Conservation (phyloP, 129 eudicot genomes). For the Oenanthe sinensis region DNA sequence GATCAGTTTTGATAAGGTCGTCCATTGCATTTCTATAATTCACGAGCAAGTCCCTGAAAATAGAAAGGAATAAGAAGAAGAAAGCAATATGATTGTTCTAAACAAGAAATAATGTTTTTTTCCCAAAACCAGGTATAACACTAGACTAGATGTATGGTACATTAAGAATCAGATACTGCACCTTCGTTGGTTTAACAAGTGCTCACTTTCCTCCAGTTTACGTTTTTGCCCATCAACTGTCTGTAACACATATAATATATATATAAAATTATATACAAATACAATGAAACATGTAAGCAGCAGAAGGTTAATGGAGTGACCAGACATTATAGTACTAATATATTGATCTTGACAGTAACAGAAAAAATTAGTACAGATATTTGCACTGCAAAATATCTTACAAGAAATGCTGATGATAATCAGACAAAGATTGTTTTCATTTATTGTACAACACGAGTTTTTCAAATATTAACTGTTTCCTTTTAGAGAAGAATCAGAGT, state of each 20-base stretch:
- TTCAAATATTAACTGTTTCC: not conserved
- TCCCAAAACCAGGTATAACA: not conserved
- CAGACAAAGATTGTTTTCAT: not conserved
- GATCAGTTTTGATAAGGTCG: slow-evolving; percentile 59
- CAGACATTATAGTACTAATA: not conserved
- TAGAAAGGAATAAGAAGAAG: not conserved
- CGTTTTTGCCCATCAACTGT: slow-evolving; percentile 85
- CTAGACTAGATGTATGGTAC: not conserved
- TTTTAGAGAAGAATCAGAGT: not conserved
- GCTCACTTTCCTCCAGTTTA: slow-evolving; percentile 74
- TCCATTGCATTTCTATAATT: slow-evolving; percentile 64
- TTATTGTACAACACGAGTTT: not conserved
- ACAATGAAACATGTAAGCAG: not conserved
- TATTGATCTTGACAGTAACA: not conserved
- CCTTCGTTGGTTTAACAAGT: slow-evolving; percentile 76
- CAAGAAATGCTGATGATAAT: not conserved
- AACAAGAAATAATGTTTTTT: not conserved
- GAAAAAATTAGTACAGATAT: not conserved
- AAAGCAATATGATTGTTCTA: slow-evolving; percentile 2
- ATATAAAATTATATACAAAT: not conserved
- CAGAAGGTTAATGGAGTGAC: not conserved
- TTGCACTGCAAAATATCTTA: not conserved
- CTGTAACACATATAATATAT: slow-evolving; percentile 24
- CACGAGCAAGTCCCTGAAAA: slow-evolving; percentile 61
- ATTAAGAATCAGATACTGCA: slow-evolving; percentile 9